Base-by-base conservation (phyloP, 148 eudicot species). In the Drosera capensis region DNA sequence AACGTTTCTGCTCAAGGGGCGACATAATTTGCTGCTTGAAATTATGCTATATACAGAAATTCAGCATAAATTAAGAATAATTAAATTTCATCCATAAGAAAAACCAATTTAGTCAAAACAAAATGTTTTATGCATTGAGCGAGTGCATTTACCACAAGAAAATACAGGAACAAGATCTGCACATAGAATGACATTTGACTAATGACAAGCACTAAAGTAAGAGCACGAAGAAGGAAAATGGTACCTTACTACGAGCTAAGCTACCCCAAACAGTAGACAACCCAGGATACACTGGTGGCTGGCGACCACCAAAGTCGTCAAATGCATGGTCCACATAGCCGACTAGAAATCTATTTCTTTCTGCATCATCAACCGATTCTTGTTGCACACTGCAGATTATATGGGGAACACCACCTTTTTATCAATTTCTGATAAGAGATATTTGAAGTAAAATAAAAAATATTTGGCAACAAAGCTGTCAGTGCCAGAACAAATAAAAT, bases 241-340 rank as follows among this genome's bases (percentile, higher is more conserved):
- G 49, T 68, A 85, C 99, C 99, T 92, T 92, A 65, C 99, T 92
- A 44, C 99, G 99, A 43, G 99, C 99, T 74, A 92, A 76, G 65
- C 99, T 92, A 61, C 99, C 99, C 99, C 99, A 92, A 14, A 92
- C 99, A 38, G 99, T 92, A 46, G 95, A 76, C 47, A 92, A 73
- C 49, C 99, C 99, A 51, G 95, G 85, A 71, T 92, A 92, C 15
- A 92, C 95, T 45, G 99, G 99, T 40, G 88, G 68, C 46, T 80
- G 99, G 49, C 88, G 93, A 23, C 99, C 99, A 40, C 95, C 94
- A 72, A 92, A 92, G 66, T 92, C 95, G 66, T 92, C 95, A 54
- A 92, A 92, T 57, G 88, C 84, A 67, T 68, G 81, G 60, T 92
- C 99, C 55, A 92, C 95, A 53, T 53, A 53, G 40, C 40, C 43